Base-by-base conservation (phyloP, 768 basidiomycete species). In the Mycena galopus region DNA sequence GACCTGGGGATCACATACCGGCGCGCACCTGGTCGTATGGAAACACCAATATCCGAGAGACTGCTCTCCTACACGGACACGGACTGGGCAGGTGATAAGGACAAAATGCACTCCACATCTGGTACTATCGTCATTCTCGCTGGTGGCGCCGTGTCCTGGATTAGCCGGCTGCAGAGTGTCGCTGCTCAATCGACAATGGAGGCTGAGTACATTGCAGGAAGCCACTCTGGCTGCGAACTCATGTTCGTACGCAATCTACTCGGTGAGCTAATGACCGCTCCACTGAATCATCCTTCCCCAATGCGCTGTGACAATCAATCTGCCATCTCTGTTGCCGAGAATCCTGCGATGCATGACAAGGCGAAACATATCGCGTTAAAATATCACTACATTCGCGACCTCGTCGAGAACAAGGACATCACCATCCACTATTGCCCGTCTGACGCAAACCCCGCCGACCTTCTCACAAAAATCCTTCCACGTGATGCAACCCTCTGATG, bases 241-340 rank as follows among this genome's bases (percentile, higher is more conserved):
- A n/a, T n/a, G n/a, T n/a, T n/a, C n/a, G n/a, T n/a, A n/a, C 51
- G 63, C 35, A 65, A 65, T 21, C 63, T 16, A 16, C 50, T 65
- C 14, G 63, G 63, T 10, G 50, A 65, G n/a, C 30, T 65, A 4
- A 11, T 65, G 50, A 51, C 14, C 0, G 4, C 16, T 4, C 63
- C 63, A 7, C 30, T 65, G 23, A 23, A 53, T 37, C 32, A 65
- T 23, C 32, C 63, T 3, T 37, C 63, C 32, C 63, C 63, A 2
- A 65, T 65, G 63, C 33, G 37, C 19, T 65, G 63, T 33, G 50
- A 65, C 63, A 65, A 65, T 55, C 63, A 65, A 10, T 25, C 63
- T 5, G 32, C 63, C 0, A 65, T 65, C 1, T 53, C 63, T 0
- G 51, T 65, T 29, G 63, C 63, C 1, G 50, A 65, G 10, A 65